A percentile compares a stretch with the other conserved stretches of the same genome.
Evolutionary conservation across 345 rosid species (phyloP).

Genomic region (Hibiscus trionum): DNA sequence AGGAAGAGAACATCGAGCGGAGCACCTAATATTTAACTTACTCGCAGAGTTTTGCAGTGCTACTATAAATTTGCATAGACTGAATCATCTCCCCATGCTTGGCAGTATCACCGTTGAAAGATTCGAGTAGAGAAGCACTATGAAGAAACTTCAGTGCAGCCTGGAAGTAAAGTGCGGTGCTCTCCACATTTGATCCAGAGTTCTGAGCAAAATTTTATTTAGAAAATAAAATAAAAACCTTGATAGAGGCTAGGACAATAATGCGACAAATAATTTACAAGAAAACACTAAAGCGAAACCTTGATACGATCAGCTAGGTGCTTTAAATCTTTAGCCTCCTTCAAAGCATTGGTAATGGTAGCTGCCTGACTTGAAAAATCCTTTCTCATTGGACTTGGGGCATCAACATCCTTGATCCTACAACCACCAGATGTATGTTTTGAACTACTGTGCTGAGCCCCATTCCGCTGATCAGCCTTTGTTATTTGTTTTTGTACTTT

Average conservation of each 20-base stretch:
- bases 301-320: constrained; percentile 91
- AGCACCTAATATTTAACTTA: constrained; percentile 33
- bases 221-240: too few relatives aligned
- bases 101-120: constrained; percentile 49
- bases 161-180: constrained; percentile 81
- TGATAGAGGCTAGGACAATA: not conserved
- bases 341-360: constrained; percentile 54
- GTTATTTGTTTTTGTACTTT: constrained; percentile 31
- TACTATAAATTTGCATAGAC: constrained; percentile 54
- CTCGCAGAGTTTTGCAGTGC: constrained; percentile 98
- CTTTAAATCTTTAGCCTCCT: constrained; percentile 91
- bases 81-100: constrained; percentile 68
- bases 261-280: not conserved
- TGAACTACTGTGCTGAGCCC: constrained; percentile 32
- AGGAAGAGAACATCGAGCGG: not conserved
- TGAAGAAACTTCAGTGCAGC: constrained; percentile 93
- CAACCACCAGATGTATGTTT: constrained; percentile 39
- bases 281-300: constrained; percentile 32
- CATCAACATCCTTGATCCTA: constrained; percentile 39
- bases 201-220: constrained; percentile 14
- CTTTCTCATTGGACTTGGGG: constrained; percentile 64
- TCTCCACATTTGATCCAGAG: constrained; percentile 50
- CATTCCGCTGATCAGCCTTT: constrained; percentile 41
- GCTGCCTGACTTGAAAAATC: constrained; percentile 61
- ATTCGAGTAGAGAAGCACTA: constrained; percentile 72